phyloP scores from a whole-genome alignment of 495 filamentous ascomycete species.

The Penicillium macrosclerotiorum region DNA sequence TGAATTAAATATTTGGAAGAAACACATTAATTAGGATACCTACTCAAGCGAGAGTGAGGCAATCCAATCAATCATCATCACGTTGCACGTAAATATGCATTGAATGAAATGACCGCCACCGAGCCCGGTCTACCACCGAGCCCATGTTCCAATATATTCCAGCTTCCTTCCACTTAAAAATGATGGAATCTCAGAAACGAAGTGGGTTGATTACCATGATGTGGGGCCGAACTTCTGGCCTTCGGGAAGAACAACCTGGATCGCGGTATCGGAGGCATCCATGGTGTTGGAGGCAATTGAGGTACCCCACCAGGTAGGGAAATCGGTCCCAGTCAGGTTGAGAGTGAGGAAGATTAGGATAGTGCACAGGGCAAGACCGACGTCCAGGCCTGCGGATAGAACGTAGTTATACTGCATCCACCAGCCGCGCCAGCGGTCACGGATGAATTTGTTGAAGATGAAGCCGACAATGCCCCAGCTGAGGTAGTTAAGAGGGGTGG shows the following conservation, averaged over 20 bases:
- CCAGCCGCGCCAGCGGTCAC: slow-evolving; percentile 63
- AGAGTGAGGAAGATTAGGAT: slow-evolving; percentile 72
- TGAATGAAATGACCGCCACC: slow-evolving; percentile 2
- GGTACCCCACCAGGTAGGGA: slow-evolving; percentile 69
- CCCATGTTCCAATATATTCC: not conserved
- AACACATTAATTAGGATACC: slow-evolving; percentile 2
- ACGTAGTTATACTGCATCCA: slow-evolving; percentile 81
- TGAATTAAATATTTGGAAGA: not conserved
- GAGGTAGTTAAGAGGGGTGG: slow-evolving; percentile 53
- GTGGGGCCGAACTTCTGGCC: slow-evolving; percentile 62
- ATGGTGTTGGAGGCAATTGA: slow-evolving; percentile 41
- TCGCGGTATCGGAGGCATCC: slow-evolving; percentile 41
- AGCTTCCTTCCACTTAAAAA: not conserved
- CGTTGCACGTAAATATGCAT: slow-evolving; percentile 4
- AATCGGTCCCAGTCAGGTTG: slow-evolving; percentile 47
- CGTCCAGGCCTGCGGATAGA: slow-evolving; percentile 68
- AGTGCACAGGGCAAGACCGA: slow-evolving; percentile 62
- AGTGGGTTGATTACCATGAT: slow-evolving; percentile 31
- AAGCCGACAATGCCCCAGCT: slow-evolving; percentile 68
- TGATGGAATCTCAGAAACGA: not conserved
- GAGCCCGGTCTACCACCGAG: too few species aligned
- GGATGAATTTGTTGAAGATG: slow-evolving; percentile 64
- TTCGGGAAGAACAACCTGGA: slow-evolving; percentile 27
- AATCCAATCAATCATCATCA: not conserved
- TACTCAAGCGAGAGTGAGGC: not conserved